phyloP scores from a whole-genome alignment of 805 yeast species.

The Lipomyces orientalis region DNA sequence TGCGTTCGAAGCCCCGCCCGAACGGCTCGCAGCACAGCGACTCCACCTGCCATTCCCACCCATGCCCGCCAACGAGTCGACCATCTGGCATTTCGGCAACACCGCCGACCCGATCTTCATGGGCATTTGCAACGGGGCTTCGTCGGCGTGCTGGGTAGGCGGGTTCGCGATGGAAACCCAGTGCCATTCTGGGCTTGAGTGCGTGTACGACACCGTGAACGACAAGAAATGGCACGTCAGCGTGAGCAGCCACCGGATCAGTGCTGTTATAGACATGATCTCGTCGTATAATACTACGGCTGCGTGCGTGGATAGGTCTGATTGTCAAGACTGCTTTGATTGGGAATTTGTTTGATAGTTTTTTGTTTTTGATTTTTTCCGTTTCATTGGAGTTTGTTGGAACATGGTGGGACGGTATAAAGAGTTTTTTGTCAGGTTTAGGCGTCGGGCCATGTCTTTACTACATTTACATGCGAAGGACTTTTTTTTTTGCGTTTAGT shows the following conservation, averaged over 20 bases:
- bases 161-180: slow-evolving; percentile 98
- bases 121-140: slow-evolving; percentile 97
- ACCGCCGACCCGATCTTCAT: slow-evolving; percentile 96
- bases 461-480: not conserved
- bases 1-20: slow-evolving; percentile 94
- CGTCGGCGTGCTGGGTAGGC: slow-evolving; percentile 85
- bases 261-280: slow-evolving; percentile 84
- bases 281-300: slow-evolving; percentile 79
- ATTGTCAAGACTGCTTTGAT: slow-evolving; percentile 36
- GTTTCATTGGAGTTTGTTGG: not conserved
- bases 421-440: not conserved
- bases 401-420: not conserved
- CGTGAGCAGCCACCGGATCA: slow-evolving; percentile 86
- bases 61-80: slow-evolving; percentile 74
- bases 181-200: slow-evolving; percentile 88
- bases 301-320: slow-evolving; percentile 51
- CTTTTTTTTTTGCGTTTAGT: not conserved
- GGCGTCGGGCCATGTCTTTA: not conserved
- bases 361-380: not conserved
- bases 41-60: slow-evolving; percentile 92
- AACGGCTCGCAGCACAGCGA: slow-evolving; percentile 77
- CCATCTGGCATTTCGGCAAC: slow-evolving; percentile 95
- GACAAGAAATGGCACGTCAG: slow-evolving; percentile 94
- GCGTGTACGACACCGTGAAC: slow-evolving; percentile 86
- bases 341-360: slow-evolving; percentile 31